Evolutionary conservation across 78 protist genomes (phyloP).

Genomic region (Salpingoeca rosetta): DNA sequence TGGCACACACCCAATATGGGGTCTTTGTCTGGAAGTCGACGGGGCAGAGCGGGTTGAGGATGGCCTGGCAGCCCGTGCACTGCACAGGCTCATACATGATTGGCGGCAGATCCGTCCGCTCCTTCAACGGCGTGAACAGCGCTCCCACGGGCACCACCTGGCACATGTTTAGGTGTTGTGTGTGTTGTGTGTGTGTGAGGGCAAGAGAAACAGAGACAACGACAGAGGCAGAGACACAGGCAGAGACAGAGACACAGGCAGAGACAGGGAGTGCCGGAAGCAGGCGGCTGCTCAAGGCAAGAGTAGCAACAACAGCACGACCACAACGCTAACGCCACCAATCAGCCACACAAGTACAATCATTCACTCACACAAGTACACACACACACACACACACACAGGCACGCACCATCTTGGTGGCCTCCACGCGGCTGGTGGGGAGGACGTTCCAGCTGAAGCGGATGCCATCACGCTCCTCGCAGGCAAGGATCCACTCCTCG

Average conservation of each 20-base stretch:
- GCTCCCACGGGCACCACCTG: conserved; percentile 84
- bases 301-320: too few species aligned
- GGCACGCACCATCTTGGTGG: conserved; percentile 2
- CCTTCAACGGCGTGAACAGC: conserved; percentile 86
- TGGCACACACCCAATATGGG: conserved; percentile 89
- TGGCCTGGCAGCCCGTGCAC: conserved; percentile 68
- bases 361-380: too few species aligned
- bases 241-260: too few species aligned
- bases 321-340: conserved; percentile 57
- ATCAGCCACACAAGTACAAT: too few species aligned
- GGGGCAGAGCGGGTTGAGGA: conserved; percentile 91
- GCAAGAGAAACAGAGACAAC: too few species aligned
- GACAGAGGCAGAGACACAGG: too few species aligned
- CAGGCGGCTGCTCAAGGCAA: too few species aligned
- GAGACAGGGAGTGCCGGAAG: too few species aligned
- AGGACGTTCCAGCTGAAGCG: conserved; percentile 83
- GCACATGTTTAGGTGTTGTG: too few species aligned
- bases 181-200: too few species aligned
- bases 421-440: conserved; percentile 55
- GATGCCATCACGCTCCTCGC: conserved; percentile 62
- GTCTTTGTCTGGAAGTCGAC: conserved; percentile 57
- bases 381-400: too few species aligned
- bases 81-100: conserved; percentile 78
- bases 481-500: neutral
- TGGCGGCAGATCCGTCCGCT: conserved; percentile 35